Evolutionary conservation across 345 rosid species (phyloP).

Genomic region (Hypericum perforatum): DNA sequence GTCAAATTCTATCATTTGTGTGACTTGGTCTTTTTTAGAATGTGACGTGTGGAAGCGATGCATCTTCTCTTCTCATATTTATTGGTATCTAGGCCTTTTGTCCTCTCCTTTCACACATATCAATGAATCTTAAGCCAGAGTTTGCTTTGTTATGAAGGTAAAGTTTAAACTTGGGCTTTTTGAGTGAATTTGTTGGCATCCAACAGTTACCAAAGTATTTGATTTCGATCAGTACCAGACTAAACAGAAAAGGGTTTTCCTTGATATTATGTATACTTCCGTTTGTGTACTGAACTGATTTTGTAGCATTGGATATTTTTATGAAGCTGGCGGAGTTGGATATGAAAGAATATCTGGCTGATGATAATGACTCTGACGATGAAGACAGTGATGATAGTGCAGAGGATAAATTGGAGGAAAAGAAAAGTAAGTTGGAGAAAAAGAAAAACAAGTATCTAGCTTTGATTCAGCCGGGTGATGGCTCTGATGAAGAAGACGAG

Average conservation of each 20-base stretch:
- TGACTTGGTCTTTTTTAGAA: no score
- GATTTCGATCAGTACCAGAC: no score
- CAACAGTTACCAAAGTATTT: no score
- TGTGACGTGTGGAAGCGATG: no score
- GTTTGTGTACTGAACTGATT: not conserved
- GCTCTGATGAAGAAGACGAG: slow-evolving; percentile 48
- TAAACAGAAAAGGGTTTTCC: not conserved
- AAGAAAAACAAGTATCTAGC: slow-evolving; percentile 53
- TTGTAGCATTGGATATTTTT: slow-evolving; percentile 3
- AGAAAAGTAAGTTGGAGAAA: slow-evolving; percentile 16
- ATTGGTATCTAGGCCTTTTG: no score
- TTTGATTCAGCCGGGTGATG: slow-evolving; percentile 51
- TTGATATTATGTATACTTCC: not conserved
- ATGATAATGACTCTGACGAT: slow-evolving; percentile 56
- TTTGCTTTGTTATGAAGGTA: no score
- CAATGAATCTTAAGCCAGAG: no score
- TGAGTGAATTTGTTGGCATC: no score
- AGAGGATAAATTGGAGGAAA: slow-evolving; percentile 32
- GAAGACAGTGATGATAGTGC: slow-evolving; percentile 22
- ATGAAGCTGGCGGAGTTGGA: slow-evolving; percentile 69
- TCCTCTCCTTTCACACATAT: no score
- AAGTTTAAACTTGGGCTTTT: no score
- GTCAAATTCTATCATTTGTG: no score
- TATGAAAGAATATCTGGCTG: slow-evolving; percentile 77
- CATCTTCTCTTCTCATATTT: no score